Conservation (phyloP, 352 stramenopile genomes). For the Phytophthora sp. region DNA sequence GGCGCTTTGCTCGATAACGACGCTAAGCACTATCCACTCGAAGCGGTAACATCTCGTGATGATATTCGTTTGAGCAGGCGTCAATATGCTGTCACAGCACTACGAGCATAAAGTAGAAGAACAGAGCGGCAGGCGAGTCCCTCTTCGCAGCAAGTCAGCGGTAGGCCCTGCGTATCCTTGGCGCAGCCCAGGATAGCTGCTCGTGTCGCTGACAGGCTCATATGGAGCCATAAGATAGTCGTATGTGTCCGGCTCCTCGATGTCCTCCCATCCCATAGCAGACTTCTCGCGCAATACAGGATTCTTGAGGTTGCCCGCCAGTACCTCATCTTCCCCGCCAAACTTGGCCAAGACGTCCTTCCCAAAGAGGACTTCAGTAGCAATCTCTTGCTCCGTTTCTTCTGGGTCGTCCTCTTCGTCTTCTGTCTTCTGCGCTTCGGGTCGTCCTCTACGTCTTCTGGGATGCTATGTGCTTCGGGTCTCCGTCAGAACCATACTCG, state of each 20-base stretch:
- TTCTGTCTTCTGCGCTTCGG: too few relatives aligned
- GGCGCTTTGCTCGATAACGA: neutral
- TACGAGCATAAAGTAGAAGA: neutral
- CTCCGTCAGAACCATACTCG: neutral
- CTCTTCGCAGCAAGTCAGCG: neutral
- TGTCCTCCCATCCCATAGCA: slow-evolving; percentile 10
- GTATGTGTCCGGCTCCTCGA: slow-evolving; percentile 9
- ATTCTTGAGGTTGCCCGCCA: slow-evolving; percentile 18
- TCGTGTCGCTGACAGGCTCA: neutral
- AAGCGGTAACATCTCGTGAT: neutral
- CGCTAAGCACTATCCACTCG: neutral
- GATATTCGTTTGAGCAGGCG: neutral
- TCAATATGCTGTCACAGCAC: neutral
- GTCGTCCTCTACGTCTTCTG: too few relatives aligned
- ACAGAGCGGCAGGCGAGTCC: neutral
- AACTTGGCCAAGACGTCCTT: too few relatives aligned
- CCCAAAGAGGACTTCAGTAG: slow-evolving; percentile 12
- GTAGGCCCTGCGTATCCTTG: slow-evolving; percentile 9
- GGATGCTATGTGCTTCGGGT: neutral
- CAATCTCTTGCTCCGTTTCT: too few relatives aligned
- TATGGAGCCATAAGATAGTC: neutral
- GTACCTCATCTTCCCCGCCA: slow-evolving; percentile 11
- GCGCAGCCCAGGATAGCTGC: slow-evolving; percentile 5
- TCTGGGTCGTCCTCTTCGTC: too few relatives aligned
- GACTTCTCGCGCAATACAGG: slow-evolving; percentile 9